Evolutionary conservation across 1,284 basidiomycete species (phyloP), one percentile per base, ranked within the genome.

Genomic region (Agroathelia rolfsii): DNA sequence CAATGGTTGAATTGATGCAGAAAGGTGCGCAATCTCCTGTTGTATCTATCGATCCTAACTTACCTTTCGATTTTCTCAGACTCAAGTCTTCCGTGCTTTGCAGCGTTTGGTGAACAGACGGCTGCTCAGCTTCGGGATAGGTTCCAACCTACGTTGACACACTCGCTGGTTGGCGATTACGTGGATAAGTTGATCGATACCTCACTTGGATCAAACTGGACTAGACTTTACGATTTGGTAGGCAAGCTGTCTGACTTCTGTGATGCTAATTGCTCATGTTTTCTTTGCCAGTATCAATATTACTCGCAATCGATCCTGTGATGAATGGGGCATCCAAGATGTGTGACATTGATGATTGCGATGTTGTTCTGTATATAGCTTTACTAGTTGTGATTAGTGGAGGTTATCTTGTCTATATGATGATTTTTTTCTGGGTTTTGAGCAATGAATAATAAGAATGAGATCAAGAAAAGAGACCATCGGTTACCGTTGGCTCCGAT

Each of bases 1-100:
- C 89, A 30, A 70, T 97, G 44, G 90, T 97, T 22, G 93, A 97
- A 52, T 62, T 96, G 28, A 96, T 96, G 93, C 89, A 94, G 56
- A 92, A 88, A 66, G 81, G 85, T 82, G 41, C 41, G 59, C 49
- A 6, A 17, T 9, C 7, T 32, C 33, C n/a, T 36, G 3, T 2
- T 18, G 32, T 10, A 1, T 17, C 12, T 12, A 15, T 26, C 31
- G 21, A 28, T 24, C 12, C 8, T 13, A 22, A 24, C 28, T 28
- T 10, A 10, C 17, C 38, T 11, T 27, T 23, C 1, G 3, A 28
- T 20, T n/a, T n/a, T n/a, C 17, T 16, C 23, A 90, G 93, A 97
- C 53, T 95, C 90, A 0, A 75, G 78, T 28, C 65, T 98, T 30
- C 92, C 93, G 12, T 98, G 95, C 55, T 99, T 98, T 52, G 70